Base-by-base conservation (phyloP, 1,284 basidiomycete genomes). In the Ganoderma meredithae region DNA sequence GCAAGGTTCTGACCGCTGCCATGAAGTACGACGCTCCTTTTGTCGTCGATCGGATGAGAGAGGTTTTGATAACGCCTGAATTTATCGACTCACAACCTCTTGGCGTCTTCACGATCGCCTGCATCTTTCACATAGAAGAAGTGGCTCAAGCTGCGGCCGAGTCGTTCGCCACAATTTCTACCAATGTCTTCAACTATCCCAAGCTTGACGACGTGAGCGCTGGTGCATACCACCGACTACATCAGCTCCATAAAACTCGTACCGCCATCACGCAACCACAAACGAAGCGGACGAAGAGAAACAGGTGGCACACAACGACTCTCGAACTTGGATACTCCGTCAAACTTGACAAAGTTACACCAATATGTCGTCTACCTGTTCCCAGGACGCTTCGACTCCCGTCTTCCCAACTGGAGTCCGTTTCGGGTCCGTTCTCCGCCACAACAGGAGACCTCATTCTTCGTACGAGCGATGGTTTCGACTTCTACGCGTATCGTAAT, bases 41-140 rank as follows among this genome's bases (percentile, higher is more conserved):
- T 13, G 56, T 62, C 22, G 40, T 62, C 39, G n/a, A 22, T 6
- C 33, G 12, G 19, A 60, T 47, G 19, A 41, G 12, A 41, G 17
- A 27, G 15, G 36, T n/a, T 10, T 19, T 66, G 17, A 53, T 56
- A 22, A 27, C 43, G 15, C 58, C 62, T 0, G 43, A 39, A 17
- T 75, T 79, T 63, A 22, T 81, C 31, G 67, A 72, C 39, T 69
- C 71, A 10, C 74, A 80, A 13, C 76, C 83, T 0, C 56, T 81
- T 22, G 75, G 71, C 13, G 64, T 78, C 6, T 81, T 79, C 61
- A 76, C 79, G 13, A 74, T 83, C 58, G 79, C 80, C 2, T 68
- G 76, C 19, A 27, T 40, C 8, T 47, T 33, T 22, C 56, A 31
- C 33, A 17, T 69, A 36, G 62, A 60, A n/a, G 58, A 49, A 40